Conservation (phyloP, 495 filamentous ascomycete species). For the Hypoxylon crocopeplum region DNA sequence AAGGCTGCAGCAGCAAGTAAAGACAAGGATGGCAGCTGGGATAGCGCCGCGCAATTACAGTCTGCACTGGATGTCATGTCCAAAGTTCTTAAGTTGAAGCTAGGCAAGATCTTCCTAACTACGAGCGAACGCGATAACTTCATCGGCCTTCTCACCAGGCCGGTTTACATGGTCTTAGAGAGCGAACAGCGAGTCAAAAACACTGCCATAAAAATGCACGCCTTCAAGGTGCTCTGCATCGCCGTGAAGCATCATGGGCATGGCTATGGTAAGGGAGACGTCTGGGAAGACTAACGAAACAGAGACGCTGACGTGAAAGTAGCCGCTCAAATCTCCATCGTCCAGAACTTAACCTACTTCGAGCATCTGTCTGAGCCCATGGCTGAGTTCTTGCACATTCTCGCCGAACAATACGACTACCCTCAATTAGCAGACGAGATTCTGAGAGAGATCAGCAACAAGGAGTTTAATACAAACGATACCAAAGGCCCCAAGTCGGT, state of each 20-base stretch:
- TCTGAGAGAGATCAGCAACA: conserved; percentile 90
- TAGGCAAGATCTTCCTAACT: conserved; percentile 90
- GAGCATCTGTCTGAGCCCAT: conserved; percentile 98
- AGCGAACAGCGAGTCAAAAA: conserved; percentile 93
- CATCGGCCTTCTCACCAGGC: conserved; percentile 88
- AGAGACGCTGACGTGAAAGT: conserved; percentile 34
- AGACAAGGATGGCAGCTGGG: conserved; percentile 80
- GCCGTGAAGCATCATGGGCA: conserved; percentile 98
- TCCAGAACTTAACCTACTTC: conserved; percentile 97
- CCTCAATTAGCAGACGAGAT: conserved; percentile 95
- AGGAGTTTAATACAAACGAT: conserved; percentile 97
- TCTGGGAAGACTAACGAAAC: background rate
- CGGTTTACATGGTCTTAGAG: conserved; percentile 91
- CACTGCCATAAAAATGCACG: conserved; percentile 91
- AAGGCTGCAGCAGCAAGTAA: conserved; percentile 57
- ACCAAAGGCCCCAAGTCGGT: conserved; percentile 94
- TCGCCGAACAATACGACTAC: conserved; percentile 97
- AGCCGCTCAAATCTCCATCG: conserved; percentile 97
- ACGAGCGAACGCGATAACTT: conserved; percentile 98
- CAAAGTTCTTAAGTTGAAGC: conserved; percentile 91
- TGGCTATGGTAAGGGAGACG: conserved; percentile 74
- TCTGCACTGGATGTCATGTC: conserved; percentile 91
- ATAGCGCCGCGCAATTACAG: conserved; percentile 86
- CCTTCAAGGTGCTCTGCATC: conserved; percentile 95
- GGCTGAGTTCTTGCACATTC: conserved; percentile 97